Evolutionary conservation across 2,329 filamentous ascomycete species (phyloP), one percentile per base, ranked within the genome.

Genomic region (Cladophialophora exuberans): DNA sequence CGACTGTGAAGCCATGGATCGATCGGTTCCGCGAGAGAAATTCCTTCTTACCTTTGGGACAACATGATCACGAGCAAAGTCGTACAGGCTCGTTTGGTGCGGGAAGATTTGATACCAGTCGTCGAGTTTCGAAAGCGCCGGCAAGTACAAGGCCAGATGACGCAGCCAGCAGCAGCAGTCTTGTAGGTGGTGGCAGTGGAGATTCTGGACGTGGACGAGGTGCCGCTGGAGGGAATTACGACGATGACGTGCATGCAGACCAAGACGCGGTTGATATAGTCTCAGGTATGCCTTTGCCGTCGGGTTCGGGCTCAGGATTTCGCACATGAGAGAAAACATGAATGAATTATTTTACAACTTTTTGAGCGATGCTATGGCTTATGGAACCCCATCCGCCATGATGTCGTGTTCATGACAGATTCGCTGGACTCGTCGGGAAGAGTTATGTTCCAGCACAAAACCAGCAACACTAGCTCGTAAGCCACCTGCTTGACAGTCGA

Each of bases 1-100:
- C 85, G 2, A 75, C 76, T 4, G 66, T 84, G 13, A 79, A 81
- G 66, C 84, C 84, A 13, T 63, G 59, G 59, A 45, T 63, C 26
- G 55, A 62, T 20, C 52, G 52, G 15, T 33, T 62, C 11, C 50
- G 57, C 44, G 52, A 54, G 28, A 47, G 44, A 4, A 56, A 54
- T 22, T 33, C 48, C 1, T 59, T 59, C 38, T 20, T 33, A 15
- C 56, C 47, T 3, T 13, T 59, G 22, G 25, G 36, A n/a, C 47
- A 46, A 25, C 56, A 54, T 22, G 35, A 59, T 20, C 33, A 20
- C 38, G 35, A 10, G 31, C 46, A 49, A 15, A 22, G 20, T 13
- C 3, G n/a, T n/a, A n/a, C n/a, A n/a, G n/a, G n/a, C n/a, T n/a
- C n/a, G n/a, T n/a, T n/a, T n/a, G n/a, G n/a, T n/a, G n/a, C n/a